Evolutionary conservation across 148 eudicot species (phyloP), one percentile per base, ranked within the genome.

Genomic region (Rhododendron henanense): DNA sequence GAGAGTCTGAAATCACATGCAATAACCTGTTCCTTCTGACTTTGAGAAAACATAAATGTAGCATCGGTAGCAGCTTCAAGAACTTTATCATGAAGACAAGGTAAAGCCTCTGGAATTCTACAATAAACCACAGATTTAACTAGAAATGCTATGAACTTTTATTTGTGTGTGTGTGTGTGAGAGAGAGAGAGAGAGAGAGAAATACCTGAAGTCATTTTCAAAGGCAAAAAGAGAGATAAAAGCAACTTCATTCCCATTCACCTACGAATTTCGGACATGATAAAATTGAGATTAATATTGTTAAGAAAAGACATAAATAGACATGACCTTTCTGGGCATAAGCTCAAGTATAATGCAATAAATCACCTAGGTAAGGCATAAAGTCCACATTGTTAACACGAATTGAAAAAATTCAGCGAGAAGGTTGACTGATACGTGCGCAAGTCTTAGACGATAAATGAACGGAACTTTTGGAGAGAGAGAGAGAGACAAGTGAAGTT

Each of bases 181-280:
- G 76, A 63, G 85, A 48, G 83, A 25, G 86, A 85, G 88, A n/a
- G n/a, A 73, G 87, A 86, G 89, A 82, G 85, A 53, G 88, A 78
- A 85, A 84, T 75, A 93, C 99, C 98, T 95, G 93, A 91, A 93
- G 87, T 95, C 98, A 89, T 97, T 90, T 86, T 92, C 98, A 82
- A 84, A 88, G 84, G 96, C 90, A 83, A 95, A 88, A 84, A 97
- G 93, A 86, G 99, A 95, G 44, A 95, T 79, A 76, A 97, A 75
- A 86, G 96, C 99, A 86, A 90, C 92, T 93, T 97, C 99, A 92
- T 91, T 76, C 31, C 98, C 98, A 85, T 93, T 95, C 50, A 93
- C 98, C 99, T 97, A 90, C 45, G 67, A 75, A 41, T 79, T 50
- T 33, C n/a, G 76, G 75, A 82, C 69, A 85, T 41, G 0, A 23